These are phyloP conservation scores for Inga leiocalycina DNA, from an alignment of 306 rosid species.

Conservation along the genomic window DNA sequence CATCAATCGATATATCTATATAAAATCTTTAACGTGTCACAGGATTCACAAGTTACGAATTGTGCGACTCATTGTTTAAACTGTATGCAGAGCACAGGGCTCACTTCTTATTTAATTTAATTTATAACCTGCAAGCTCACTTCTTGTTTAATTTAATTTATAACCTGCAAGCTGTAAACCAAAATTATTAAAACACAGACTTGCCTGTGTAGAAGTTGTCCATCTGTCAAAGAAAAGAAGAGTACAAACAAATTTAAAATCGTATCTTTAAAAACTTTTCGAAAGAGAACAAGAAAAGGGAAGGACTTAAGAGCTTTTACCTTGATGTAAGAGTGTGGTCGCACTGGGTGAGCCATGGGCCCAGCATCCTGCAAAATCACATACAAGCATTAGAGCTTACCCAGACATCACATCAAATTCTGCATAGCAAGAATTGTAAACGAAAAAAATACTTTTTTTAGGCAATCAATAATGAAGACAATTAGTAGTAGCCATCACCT, in stretches of 20 bases:
- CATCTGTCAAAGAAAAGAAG: slow-evolving; percentile 66
- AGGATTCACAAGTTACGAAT: neutral
- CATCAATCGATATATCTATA: neutral
- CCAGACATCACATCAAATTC: slow-evolving; percentile 23
- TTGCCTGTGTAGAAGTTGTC: slow-evolving; percentile 98
- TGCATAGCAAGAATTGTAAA: neutral
- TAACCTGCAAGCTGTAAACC: slow-evolving; percentile 26
- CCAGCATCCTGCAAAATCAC: slow-evolving; percentile 83
- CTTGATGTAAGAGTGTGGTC: slow-evolving; percentile 99
- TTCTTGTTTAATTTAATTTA: neutral
- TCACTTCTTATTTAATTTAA: neutral
- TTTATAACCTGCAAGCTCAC: slow-evolving; percentile 20
- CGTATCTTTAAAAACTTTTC: slow-evolving; percentile 8
- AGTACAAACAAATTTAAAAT: slow-evolving; percentile 35
- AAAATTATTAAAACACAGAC: slow-evolving; percentile 35
- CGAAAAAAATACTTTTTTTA: neutral
- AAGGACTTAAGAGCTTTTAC: slow-evolving; percentile 48
- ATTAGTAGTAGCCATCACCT: slow-evolving; percentile 12
- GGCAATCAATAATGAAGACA: slow-evolving; percentile 4
- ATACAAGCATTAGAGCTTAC: slow-evolving; percentile 28
- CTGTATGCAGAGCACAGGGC: neutral
- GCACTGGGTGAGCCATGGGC: slow-evolving; percentile 99
- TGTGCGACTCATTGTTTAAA: neutral
- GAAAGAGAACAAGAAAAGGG: slow-evolving; percentile 20
- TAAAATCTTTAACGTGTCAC: neutral